Conservation (phyloP, 176 grass and related monocot genomes). For the Saccharum officinarum region DNA sequence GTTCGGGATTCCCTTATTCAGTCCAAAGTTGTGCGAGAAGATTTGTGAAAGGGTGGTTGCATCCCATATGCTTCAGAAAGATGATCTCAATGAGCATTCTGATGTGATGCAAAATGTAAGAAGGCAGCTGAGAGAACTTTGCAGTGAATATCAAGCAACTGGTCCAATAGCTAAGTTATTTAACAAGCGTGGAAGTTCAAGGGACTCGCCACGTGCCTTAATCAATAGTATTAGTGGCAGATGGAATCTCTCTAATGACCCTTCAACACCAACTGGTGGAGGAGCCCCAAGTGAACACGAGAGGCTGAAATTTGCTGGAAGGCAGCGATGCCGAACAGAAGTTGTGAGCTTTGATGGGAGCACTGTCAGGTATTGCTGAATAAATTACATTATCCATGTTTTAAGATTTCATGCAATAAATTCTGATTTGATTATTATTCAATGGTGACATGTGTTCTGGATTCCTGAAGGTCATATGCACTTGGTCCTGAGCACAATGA, state of each 20-base stretch:
- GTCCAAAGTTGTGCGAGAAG: conserved; percentile 76
- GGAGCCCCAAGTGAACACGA: conserved; percentile 52
- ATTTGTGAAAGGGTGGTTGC: conserved; percentile 78
- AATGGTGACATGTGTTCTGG: conserved; percentile 14
- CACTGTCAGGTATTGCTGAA: conserved; percentile 73
- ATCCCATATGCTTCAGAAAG: conserved; percentile 74
- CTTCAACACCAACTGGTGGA: conserved; percentile 47
- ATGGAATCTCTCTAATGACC: conserved; percentile 65
- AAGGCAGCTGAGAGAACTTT: conserved; percentile 66
- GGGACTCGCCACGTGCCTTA: conserved; percentile 57
- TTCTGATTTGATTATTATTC: conserved; percentile 20
- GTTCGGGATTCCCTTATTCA: conserved; percentile 96
- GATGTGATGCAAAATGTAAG: conserved; percentile 87
- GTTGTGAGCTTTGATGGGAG: conserved; percentile 88
- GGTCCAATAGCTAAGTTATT: conserved; percentile 81
- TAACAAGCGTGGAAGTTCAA: conserved; percentile 64
- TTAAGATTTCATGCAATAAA: conserved; percentile 13
- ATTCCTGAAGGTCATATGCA: conserved; percentile 67
- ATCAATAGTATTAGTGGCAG: conserved; percentile 78
- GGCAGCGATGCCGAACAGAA: conserved; percentile 65
- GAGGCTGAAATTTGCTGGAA: conserved; percentile 65
- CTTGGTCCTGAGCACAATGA: conserved; percentile 64
- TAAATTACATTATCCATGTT: neutral
- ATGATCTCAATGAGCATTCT: conserved; percentile 69
- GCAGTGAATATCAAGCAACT: conserved; percentile 88